Base-by-base conservation (phyloP, 169 alveolate species). In the Eimeria praecox region DNA sequence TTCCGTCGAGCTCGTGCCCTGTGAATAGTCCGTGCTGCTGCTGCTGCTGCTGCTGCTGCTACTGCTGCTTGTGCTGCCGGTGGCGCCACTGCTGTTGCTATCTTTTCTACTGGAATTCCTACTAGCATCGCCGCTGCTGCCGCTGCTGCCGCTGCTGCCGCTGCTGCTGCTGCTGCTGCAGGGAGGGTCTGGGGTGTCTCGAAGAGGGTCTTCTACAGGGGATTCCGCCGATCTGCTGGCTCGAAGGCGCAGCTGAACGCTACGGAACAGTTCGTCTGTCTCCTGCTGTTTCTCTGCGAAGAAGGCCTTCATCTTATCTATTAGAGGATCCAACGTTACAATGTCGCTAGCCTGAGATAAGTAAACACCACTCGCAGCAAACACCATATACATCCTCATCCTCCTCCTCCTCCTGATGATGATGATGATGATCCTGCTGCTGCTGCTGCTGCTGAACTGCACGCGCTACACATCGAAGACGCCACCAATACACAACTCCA, bases 221-320 rank as follows among this genome's bases (percentile, higher is more conserved):
- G 91, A 54, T 22, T 49, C 69, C 22, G 90, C 49, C 30, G 91
- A 49, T 8, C 91, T n/a, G 62, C 49, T 83, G 77, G 91, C 91
- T n/a, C 52, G 52, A 35, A 83, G 91, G 91, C 91, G 91, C 38
- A 27, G 59, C 75, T 83, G 91, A 2, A 83, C 91, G 54, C 54
- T 83, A 56, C 71, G 91, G 82, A 90, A 90, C 46, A 90, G 85
- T 62, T 62, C 54, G 66, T 90, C 86, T 30, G 86, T 52, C 66
- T 90, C 95, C 18, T 77, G 46, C 64, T 90, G 95, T 82, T 71
- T 73, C 78, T 73, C 90, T 3, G 64, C 90, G 46, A 78, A 90
- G 27, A 80, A 78, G n/a, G 75, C 49, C 42, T n/a, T 69, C 64
- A 90, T n/a, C 20, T 35, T 80, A 27, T 90, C 46, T 22, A 75